These are phyloP conservation scores for Petasospora rhodanensis DNA, from an alignment of 1,139 yeast species.

Conservation along the genomic window DNA sequence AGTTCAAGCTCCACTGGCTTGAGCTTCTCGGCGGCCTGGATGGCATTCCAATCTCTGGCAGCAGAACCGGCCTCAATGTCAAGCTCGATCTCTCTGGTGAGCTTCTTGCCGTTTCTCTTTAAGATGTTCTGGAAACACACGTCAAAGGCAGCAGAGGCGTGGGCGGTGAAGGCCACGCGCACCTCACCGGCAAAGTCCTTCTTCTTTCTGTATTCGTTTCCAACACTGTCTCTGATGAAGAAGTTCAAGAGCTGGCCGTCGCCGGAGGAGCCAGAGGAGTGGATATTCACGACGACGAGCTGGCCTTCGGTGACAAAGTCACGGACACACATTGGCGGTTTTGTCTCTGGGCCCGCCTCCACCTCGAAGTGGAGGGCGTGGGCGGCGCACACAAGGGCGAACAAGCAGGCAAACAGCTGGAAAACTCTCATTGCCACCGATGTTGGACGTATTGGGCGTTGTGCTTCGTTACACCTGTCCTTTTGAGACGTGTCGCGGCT, in stretches of 20 bases:
- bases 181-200: slow-evolving; percentile 61
- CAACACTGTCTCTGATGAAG: slow-evolving; percentile 57
- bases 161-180: slow-evolving; percentile 79
- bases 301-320: slow-evolving; percentile 84
- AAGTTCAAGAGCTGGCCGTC: slow-evolving; percentile 81
- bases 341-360: slow-evolving; percentile 35
- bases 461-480: background rate
- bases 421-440: slow-evolving; percentile 18
- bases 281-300: slow-evolving; percentile 76
- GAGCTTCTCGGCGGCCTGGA: slow-evolving; percentile 88
- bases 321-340: slow-evolving; percentile 67
- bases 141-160: slow-evolving; percentile 80
- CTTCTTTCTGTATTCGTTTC: slow-evolving; percentile 66
- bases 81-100: slow-evolving; percentile 68
- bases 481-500: slow-evolving; percentile 1
- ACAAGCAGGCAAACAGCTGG: slow-evolving; percentile 11
- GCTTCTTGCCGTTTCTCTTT: slow-evolving; percentile 33
- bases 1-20: slow-evolving; percentile 90
- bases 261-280: slow-evolving; percentile 66
- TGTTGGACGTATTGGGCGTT: too few species aligned
- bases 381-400: slow-evolving; percentile 12
- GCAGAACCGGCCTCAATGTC: slow-evolving; percentile 95
- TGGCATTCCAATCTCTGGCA: slow-evolving; percentile 96
- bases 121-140: slow-evolving; percentile 79
- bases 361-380: slow-evolving; percentile 31